Percentiles rank a stretch among this genome's conserved stretches.
phyloP scores from a whole-genome alignment of 1,139 yeast species.

The Zygosaccharomyces sapae region DNA sequence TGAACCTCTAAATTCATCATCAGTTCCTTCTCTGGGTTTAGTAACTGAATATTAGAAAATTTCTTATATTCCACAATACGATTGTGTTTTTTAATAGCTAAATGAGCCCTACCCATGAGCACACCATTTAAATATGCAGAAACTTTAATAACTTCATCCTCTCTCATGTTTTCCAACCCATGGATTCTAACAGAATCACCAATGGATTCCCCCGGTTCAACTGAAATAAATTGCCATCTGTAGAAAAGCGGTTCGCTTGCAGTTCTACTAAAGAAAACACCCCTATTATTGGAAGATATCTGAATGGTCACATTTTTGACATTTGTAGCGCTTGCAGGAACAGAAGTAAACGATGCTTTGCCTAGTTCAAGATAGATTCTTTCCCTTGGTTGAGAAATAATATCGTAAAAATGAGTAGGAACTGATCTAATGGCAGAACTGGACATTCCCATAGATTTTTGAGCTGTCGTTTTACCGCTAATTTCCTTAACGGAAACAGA shows the following conservation, averaged over 20 bases:
- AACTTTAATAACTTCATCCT: conserved; percentile 54
- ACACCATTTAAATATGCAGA: conserved; percentile 63
- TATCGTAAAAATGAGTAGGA: conserved; percentile 60
- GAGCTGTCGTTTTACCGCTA: conserved; percentile 44
- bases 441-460: conserved; percentile 42
- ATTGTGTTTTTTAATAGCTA: conserved; percentile 35
- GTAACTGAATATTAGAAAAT: conserved; percentile 33
- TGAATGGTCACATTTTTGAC: conserved; percentile 45
- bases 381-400: conserved; percentile 57
- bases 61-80: conserved; percentile 38
- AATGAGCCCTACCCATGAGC: conserved; percentile 51
- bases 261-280: conserved; percentile 59
- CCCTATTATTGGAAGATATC: conserved; percentile 42
- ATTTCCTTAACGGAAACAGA: conserved; percentile 72
- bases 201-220: conserved; percentile 65
- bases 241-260: conserved; percentile 54
- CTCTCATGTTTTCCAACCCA: conserved; percentile 45
- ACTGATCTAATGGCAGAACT: conserved; percentile 45
- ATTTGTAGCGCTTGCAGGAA: conserved; percentile 26
- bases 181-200: conserved; percentile 65
- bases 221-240: conserved; percentile 75
- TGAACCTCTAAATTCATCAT: conserved; percentile 50
- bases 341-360: conserved; percentile 38
- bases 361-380: conserved; percentile 57
- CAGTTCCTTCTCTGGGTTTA: conserved; percentile 29